A percentile compares a stretch with the other conserved stretches of the same genome.
phyloP scores from a whole-genome alignment of 2,329 filamentous ascomycete species.

The Arthrobotrys megalospora region DNA sequence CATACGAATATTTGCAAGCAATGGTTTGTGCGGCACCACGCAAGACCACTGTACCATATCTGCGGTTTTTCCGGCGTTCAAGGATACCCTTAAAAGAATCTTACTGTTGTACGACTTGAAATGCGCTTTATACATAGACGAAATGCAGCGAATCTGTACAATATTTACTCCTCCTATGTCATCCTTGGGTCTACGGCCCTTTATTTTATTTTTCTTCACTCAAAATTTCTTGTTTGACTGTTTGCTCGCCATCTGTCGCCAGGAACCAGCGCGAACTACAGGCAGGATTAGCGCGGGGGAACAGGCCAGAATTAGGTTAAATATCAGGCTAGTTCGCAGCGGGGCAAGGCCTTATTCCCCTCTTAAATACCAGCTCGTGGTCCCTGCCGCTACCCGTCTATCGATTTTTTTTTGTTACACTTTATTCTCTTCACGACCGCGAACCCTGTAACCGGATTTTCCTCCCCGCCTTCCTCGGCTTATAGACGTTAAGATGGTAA shows the following conservation, averaged over 20 bases:
- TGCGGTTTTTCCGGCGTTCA: constrained; percentile 51
- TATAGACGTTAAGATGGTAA: constrained; percentile 6
- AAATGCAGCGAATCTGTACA: constrained; percentile 49
- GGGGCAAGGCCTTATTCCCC: constrained; percentile 35
- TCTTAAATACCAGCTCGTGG: constrained; percentile 44
- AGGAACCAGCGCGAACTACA: constrained; percentile 35
- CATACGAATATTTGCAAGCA: constrained; percentile 4
- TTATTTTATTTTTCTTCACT: neutral
- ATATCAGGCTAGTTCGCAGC: constrained; percentile 28
- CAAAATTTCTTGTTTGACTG: constrained; percentile 11
- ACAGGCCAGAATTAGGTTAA: constrained; percentile 26
- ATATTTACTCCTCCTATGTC: constrained; percentile 10
- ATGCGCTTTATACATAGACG: constrained; percentile 36
- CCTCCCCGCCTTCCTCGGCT: neutral
- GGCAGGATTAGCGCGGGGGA: constrained; percentile 38
- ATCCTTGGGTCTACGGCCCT: neutral
- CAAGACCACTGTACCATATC: constrained; percentile 49
- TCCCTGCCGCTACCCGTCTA: constrained; percentile 28
- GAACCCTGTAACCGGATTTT: neutral
- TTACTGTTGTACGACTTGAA: constrained; percentile 14
- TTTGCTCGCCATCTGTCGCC: constrained; percentile 1
- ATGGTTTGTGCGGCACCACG: constrained; percentile 10
- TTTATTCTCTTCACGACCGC: constrained; percentile 5
- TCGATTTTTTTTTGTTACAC: constrained; percentile 24
- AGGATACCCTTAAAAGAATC: constrained; percentile 59